Base-by-base conservation (phyloP, 768 basidiomycete genomes). In the Kwoniella europaea region DNA sequence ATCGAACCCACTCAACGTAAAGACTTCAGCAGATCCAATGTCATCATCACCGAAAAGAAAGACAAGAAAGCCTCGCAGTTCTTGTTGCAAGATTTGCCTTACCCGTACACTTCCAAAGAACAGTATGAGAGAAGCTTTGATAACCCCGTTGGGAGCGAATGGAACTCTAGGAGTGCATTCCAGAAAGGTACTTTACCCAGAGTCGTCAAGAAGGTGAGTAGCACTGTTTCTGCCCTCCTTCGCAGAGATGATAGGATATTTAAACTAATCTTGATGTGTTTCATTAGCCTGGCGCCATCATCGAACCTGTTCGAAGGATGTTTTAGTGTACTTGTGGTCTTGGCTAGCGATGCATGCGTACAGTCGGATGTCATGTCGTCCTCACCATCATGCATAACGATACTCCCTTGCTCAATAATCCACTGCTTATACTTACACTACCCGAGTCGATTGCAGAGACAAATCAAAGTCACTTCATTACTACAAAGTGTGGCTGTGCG, bases 1-100 rank as follows among this genome's bases (percentile, higher is more conserved):
- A 86, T 98, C 73, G 89, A 91, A 73, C 91, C 92, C 0, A 86
- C 86, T 18, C 85, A 89, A 60, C 92, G 97, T 55, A 90, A 91
- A 15, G 97, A 99, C 83, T 90, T 90, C 77, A 86, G 87, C 71
- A 93, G 93, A 79, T 87, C 90, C 12, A 91, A 97, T 81, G 88
- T 98, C 79, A 97, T 99, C 85, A 92, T 99, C 77, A 94, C 93
- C 1, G 96, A 99, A 84, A 93, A 91, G 84, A 90, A 90, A 69
- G 96, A 98, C 85, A 93, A 93, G 85, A 97, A 97, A 82, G 94
- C 92, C 0, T 85, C 89, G 16, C 92, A 93, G 84, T 98, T 95
- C 82, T 87, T 90, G 70, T 89, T 94, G 65, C 92, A 91, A 83
- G 95, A 98, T 81, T 84, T 99, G 56, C 97, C 97, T 2, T 91